phyloP scores from a whole-genome alignment of 2,329 filamentous ascomycete species.

The Alternaria hordeiaustralica region DNA sequence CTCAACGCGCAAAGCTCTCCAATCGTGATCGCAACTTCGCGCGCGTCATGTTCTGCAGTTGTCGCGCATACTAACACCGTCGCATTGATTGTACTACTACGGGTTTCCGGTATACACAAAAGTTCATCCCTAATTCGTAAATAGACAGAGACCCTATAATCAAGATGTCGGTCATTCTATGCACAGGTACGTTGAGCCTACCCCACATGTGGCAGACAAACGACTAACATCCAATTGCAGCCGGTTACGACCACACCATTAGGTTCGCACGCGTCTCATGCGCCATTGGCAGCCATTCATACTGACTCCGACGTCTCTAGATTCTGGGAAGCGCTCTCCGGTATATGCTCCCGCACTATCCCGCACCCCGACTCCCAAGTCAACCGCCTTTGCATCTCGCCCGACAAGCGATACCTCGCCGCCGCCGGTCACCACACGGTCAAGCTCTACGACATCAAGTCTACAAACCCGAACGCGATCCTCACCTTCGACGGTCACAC shows the following conservation, averaged over 20 bases:
- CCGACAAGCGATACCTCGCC: conserved; percentile 94
- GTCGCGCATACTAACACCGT: conserved; percentile 1
- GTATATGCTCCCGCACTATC: conserved; percentile 97
- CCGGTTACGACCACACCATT: conserved; percentile 78
- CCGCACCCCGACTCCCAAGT: conserved; percentile 98
- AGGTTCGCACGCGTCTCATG: conserved; percentile 57
- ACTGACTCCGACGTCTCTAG: conserved; percentile 54
- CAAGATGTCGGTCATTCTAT: conserved; percentile 70
- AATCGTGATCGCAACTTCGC: conserved; percentile 8
- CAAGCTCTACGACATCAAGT: conserved; percentile 98
- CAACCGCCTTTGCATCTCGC: conserved; percentile 96
- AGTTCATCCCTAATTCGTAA: background rate
- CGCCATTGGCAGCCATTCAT: background rate
- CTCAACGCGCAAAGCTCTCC: conserved; percentile 6
- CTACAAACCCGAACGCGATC: conserved; percentile 91
- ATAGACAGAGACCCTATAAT: background rate
- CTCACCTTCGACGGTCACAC: conserved; percentile 96
- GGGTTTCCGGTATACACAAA: background rate
- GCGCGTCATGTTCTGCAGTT: conserved; percentile 6
- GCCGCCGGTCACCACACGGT: conserved; percentile 83
- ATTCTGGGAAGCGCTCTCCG: conserved; percentile 98
- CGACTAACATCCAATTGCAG: conserved; percentile 50
- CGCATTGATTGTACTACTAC: conserved; percentile 2
- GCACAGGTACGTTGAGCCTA: conserved; percentile 61
- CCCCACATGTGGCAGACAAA: conserved; percentile 9